Percentiles rank a stretch among this genome's conserved stretches.
Conservation (phyloP, 1,284 basidiomycete genomes). For the Austroboletus niveus region DNA sequence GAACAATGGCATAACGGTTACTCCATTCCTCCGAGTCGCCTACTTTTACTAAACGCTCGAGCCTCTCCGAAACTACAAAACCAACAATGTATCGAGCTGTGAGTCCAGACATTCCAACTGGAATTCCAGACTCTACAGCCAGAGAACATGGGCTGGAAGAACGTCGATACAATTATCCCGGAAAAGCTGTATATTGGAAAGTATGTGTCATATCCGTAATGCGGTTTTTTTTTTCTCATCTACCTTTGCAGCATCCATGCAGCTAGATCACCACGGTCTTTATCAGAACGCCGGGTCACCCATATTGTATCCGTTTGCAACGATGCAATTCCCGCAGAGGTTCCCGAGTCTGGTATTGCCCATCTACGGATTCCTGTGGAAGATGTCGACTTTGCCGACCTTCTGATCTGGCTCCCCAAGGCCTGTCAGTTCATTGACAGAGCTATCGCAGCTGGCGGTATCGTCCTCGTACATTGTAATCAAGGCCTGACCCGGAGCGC, state of each 20-base stretch:
- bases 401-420: slow-evolving; percentile 74
- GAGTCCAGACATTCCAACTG: slow-evolving; percentile 26
- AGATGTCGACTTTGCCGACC: slow-evolving; percentile 82
- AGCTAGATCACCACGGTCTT: slow-evolving; percentile 68
- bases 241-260: slow-evolving; percentile 55
- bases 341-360: slow-evolving; percentile 65
- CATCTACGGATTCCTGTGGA: slow-evolving; percentile 73
- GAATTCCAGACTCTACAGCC: slow-evolving; percentile 26
- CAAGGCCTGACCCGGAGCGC: slow-evolving; percentile 83
- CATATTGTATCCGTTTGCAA: slow-evolving; percentile 75
- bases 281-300: slow-evolving; percentile 71
- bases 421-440: slow-evolving; percentile 80
- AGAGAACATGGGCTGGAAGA: slow-evolving; percentile 64
- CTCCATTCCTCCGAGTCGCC: slow-evolving; percentile 30
- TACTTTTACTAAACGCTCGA: slow-evolving; percentile 20
- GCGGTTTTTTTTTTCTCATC: slow-evolving; percentile 23
- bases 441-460: slow-evolving; percentile 64
- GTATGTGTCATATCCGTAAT: slow-evolving; percentile 42
- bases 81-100: slow-evolving; percentile 25
- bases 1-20: slow-evolving; percentile 30
- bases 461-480: slow-evolving; percentile 81
- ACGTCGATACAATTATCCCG: slow-evolving; percentile 69
- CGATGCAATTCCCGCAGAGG: slow-evolving; percentile 71
- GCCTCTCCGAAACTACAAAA: slow-evolving; percentile 32
- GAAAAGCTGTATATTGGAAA: slow-evolving; percentile 73